Conservation (phyloP, 805 yeast genomes). For the Lipomyces kockii region DNA sequence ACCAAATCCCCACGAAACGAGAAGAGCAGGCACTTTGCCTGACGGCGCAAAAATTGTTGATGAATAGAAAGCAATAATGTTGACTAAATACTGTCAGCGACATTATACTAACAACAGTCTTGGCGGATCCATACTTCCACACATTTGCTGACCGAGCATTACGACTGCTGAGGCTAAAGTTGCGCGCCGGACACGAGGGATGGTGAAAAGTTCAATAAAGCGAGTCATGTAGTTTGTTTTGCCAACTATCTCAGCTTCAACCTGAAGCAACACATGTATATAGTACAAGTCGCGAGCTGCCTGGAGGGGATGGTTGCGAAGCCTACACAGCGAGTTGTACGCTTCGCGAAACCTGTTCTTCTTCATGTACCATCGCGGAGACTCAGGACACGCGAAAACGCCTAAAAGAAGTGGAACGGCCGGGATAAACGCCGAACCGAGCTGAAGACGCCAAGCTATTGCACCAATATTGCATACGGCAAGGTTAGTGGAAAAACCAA, state of each 20-base stretch:
- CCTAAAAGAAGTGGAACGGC: slow-evolving; percentile 57
- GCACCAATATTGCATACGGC: slow-evolving; percentile 57
- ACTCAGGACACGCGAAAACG: slow-evolving; percentile 65
- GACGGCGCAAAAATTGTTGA: slow-evolving; percentile 73
- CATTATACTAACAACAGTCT: slow-evolving; percentile 67
- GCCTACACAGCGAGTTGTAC: slow-evolving; percentile 52
- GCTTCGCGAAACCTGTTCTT: slow-evolving; percentile 57
- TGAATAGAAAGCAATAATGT: slow-evolving; percentile 85
- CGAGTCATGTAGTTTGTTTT: slow-evolving; percentile 44
- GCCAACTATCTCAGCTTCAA: slow-evolving; percentile 37
- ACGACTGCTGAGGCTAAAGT: slow-evolving; percentile 76
- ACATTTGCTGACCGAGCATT: slow-evolving; percentile 82
- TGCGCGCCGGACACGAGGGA: slow-evolving; percentile 83
- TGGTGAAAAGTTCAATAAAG: slow-evolving; percentile 56
- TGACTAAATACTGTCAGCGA: slow-evolving; percentile 73
- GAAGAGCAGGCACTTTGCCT: slow-evolving; percentile 65
- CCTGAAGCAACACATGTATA: slow-evolving; percentile 52
- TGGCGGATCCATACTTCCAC: slow-evolving; percentile 75
- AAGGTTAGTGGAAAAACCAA: slow-evolving; percentile 64
- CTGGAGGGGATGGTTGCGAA: slow-evolving; percentile 54
- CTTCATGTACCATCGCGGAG: slow-evolving; percentile 71
- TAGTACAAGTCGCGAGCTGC: slow-evolving; percentile 72
- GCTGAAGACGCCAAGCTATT: slow-evolving; percentile 63
- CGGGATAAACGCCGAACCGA: slow-evolving; percentile 66
- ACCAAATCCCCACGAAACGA: slow-evolving; percentile 89